Conservation (phyloP, 2,329 filamentous ascomycete species). For the Aspergillus fumigatiaffinis region DNA sequence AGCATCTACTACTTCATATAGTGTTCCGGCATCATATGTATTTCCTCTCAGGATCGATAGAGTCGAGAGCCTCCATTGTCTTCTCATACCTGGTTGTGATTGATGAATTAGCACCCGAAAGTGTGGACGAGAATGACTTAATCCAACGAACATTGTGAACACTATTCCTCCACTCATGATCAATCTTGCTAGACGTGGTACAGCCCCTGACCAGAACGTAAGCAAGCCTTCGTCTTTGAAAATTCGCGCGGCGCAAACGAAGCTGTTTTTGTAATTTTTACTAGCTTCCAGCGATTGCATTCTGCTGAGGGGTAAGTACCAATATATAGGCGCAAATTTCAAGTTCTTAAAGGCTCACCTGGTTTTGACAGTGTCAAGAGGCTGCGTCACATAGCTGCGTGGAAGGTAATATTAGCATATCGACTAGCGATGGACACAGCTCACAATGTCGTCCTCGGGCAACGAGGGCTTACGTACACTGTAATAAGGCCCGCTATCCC, state of each 20-base stretch:
- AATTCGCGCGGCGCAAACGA: constrained; percentile 77
- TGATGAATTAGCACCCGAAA: constrained; percentile 10
- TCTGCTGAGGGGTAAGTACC: constrained; percentile 36
- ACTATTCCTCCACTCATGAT: constrained; percentile 94
- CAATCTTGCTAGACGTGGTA: constrained; percentile 78
- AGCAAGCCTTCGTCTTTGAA: constrained; percentile 83
- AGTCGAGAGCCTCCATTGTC: constrained; percentile 81
- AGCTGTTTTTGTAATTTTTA: constrained; percentile 77
- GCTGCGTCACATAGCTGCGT: constrained; percentile 54
- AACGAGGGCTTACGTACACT: constrained; percentile 50
- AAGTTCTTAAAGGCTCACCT: constrained; percentile 36
- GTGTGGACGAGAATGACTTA: neutral
- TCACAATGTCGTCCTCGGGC: neutral
- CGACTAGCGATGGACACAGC: neutral
- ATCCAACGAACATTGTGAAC: constrained; percentile 73
- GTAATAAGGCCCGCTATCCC: constrained; percentile 87
- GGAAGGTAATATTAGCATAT: constrained; percentile 7
- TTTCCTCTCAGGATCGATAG: constrained; percentile 73
- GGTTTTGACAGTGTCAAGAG: constrained; percentile 92
- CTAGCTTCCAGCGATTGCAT: constrained; percentile 96
- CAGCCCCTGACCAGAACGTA: constrained; percentile 90
- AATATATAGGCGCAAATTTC: neutral
- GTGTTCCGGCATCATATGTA: constrained; percentile 59
- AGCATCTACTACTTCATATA: neutral
- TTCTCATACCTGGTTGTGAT: constrained; percentile 68